Conservation (phyloP, 331 rosid species). For the Quercus tomentella region DNA sequence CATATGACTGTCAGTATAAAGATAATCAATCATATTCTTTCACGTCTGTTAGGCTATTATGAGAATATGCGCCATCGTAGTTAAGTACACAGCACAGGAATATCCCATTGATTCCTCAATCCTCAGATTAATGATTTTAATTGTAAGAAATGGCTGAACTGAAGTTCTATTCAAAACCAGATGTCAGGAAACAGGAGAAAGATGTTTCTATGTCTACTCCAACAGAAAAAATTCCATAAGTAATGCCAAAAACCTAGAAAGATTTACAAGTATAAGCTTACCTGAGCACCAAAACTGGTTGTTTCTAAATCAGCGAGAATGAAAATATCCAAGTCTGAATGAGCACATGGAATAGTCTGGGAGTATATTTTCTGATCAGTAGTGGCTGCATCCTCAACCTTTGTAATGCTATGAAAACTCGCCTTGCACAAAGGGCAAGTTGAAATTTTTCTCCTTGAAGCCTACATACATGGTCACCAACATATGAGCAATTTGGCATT, state of each 20-base stretch:
- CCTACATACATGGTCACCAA: conserved; percentile 39
- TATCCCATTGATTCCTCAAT: not conserved
- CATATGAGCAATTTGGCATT: conserved; percentile 20
- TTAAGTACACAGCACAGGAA: not conserved
- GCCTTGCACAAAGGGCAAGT: conserved; percentile 91
- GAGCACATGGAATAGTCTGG: conserved; percentile 72
- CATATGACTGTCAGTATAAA: not conserved
- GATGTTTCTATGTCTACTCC: not conserved
- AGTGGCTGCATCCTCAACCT: conserved; percentile 62
- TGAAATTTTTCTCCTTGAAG: conserved; percentile 45
- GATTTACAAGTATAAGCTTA: conserved; percentile 24
- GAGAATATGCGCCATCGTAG: not conserved
- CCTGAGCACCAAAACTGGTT: conserved; percentile 49
- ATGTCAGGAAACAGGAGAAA: not conserved
- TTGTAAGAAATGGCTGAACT: not conserved
- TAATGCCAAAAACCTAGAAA: not conserved
- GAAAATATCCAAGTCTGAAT: conserved; percentile 39
- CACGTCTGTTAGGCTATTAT: not conserved
- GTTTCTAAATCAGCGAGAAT: conserved; percentile 28
- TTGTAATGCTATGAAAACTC: conserved; percentile 50
- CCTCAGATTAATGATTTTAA: not conserved
- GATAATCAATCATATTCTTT: not conserved
- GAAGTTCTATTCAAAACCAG: not conserved
- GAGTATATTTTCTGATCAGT: conserved; percentile 79
- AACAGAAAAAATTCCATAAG: not conserved